Conservation (phyloP, 192 early-diverging fungal species). For the Gryganskiella cystojenkinii region DNA sequence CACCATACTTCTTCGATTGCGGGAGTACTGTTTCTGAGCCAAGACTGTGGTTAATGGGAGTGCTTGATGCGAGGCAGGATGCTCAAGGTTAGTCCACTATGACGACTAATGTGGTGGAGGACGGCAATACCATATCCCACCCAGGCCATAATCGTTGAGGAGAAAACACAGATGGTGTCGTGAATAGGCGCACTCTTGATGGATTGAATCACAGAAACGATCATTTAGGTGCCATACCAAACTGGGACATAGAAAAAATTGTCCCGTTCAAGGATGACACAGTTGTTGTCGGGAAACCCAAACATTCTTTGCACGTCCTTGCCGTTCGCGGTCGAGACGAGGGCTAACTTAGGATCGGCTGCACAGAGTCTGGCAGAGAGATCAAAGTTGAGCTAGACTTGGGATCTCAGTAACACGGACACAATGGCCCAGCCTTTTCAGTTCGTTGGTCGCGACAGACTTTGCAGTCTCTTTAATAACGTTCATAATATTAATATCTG, state of each 20-base stretch:
- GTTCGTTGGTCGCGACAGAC: not conserved
- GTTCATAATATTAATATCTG: no score
- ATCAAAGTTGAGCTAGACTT: not conserved
- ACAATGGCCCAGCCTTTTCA: not conserved
- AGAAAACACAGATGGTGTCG: not conserved
- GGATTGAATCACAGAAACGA: not conserved
- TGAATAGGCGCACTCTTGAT: not conserved
- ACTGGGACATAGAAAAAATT: not conserved
- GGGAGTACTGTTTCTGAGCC: no score
- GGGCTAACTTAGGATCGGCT: not conserved
- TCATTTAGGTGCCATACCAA: not conserved
- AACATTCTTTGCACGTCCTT: constrained; percentile 2
- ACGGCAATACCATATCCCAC: no score
- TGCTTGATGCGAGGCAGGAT: no score
- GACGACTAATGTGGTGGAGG: no score
- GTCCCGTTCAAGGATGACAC: constrained; percentile 1
- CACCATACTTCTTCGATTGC: no score
- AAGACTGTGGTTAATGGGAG: no score
- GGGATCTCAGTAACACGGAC: not conserved
- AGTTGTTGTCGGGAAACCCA: not conserved
- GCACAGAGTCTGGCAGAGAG: not conserved
- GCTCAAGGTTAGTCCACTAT: no score
- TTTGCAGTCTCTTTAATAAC: not conserved
- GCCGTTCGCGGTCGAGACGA: not conserved
- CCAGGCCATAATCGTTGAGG: constrained; percentile 1